Evolutionary conservation across 2,329 filamentous ascomycete genomes (phyloP).

Genomic region (Aureobasidium sp.): DNA sequence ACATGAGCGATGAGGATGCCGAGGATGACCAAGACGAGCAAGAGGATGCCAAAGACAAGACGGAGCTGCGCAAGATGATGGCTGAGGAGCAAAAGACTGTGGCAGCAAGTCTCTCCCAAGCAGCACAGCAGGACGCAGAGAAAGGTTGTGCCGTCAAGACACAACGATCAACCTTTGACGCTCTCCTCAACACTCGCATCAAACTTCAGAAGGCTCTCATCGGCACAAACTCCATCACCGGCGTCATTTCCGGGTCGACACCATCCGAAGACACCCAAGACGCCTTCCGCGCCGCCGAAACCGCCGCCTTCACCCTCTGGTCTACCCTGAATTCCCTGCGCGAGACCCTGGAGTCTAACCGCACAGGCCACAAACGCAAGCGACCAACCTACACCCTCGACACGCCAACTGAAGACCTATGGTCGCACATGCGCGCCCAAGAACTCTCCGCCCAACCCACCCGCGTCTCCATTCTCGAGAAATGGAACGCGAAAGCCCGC

Average conservation of each 20-base stretch:
- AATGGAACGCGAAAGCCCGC: slow-evolving; percentile 80
- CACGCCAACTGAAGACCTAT: slow-evolving; percentile 60
- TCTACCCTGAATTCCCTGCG: slow-evolving; percentile 69
- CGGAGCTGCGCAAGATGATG: slow-evolving; percentile 61
- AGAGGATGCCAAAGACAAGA: slow-evolving; percentile 38
- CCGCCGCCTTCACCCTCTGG: slow-evolving; percentile 77
- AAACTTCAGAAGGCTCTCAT: slow-evolving; percentile 86
- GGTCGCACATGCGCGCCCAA: slow-evolving; percentile 60
- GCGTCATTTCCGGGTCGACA: slow-evolving; percentile 20
- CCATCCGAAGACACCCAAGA: slow-evolving; percentile 31
- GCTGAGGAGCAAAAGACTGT: slow-evolving; percentile 60
- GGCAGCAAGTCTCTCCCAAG: slow-evolving; percentile 56
- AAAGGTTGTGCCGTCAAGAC: slow-evolving; percentile 83
- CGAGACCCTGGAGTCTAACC: slow-evolving; percentile 48
- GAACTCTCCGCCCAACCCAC: slow-evolving; percentile 55
- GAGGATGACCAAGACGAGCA: slow-evolving; percentile 29
- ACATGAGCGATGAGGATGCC: slow-evolving; percentile 40
- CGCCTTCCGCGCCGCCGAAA: slow-evolving; percentile 70
- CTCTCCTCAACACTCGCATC: slow-evolving; percentile 82
- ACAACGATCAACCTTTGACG: slow-evolving; percentile 80
- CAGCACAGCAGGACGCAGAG: slow-evolving; percentile 67
- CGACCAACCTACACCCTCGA: slow-evolving; percentile 43
- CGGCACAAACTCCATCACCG: slow-evolving; percentile 66
- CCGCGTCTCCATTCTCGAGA: slow-evolving; percentile 69
- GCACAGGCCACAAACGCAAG: slow-evolving; percentile 55